Conservation (phyloP, 2,329 filamentous ascomycete species). For the Clarireedia monteithiana region DNA sequence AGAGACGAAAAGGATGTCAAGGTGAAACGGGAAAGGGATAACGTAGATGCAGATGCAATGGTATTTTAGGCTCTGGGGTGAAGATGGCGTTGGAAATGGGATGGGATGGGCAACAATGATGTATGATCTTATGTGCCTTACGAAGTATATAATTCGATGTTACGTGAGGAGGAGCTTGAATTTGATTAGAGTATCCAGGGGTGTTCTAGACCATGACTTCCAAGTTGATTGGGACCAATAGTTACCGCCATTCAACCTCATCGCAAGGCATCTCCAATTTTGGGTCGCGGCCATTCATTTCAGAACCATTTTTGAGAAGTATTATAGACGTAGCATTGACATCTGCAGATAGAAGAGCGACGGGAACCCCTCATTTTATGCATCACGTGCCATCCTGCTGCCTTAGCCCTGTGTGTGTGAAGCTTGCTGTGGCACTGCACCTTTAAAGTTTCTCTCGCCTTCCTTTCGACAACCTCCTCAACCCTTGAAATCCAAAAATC, state of each 20-base stretch:
- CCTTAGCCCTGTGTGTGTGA: background rate
- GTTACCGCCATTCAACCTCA: too few species aligned
- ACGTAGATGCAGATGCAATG: conserved; percentile 49
- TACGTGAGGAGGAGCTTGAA: background rate
- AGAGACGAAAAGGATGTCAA: conserved; percentile 60
- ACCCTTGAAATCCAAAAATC: background rate
- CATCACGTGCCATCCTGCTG: background rate
- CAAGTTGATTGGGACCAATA: too few species aligned
- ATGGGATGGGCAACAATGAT: background rate
- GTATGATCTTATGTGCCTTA: background rate
- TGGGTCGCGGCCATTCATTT: too few species aligned
- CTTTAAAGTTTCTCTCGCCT: conserved; percentile 7
- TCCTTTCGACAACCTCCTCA: conserved; percentile 4
- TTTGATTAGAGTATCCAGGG: background rate
- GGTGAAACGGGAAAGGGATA: conserved; percentile 42
- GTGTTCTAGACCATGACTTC: too few species aligned
- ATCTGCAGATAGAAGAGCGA: too few species aligned
- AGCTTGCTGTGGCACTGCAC: conserved; percentile 1
- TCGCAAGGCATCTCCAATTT: too few species aligned
- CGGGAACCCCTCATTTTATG: too few species aligned
- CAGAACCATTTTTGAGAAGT: too few species aligned
- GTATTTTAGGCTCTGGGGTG: conserved; percentile 44
- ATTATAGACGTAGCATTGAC: too few species aligned
- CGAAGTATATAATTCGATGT: too few species aligned
- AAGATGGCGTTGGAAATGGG: background rate